A percentile compares a stretch with the other conserved stretches of the same genome.
Evolutionary conservation across 345 rosid species (phyloP).

Genomic region (Euphorbia peplus): DNA sequence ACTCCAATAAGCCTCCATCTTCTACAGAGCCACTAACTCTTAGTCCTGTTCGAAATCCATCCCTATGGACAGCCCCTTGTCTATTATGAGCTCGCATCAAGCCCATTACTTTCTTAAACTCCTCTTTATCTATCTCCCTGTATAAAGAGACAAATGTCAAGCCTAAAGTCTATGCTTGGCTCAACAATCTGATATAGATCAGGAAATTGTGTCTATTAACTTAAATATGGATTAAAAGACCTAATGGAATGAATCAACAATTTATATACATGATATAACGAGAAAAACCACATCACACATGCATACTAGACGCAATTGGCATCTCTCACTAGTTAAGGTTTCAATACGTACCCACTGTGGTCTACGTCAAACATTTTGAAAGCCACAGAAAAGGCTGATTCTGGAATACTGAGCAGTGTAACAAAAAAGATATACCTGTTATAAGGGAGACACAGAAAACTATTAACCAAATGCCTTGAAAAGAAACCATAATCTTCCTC

Average conservation of each 20-base stretch:
- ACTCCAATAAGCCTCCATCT: constrained; percentile 80
- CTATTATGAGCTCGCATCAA: constrained; percentile 84
- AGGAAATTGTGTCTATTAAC: not conserved
- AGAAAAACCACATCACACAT: not conserved
- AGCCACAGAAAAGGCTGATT: constrained; percentile 73
- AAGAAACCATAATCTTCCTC: not conserved
- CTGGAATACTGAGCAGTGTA: constrained; percentile 86
- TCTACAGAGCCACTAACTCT: constrained; percentile 62
- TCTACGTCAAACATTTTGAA: constrained; percentile 91
- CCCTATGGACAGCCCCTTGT: constrained; percentile 69
- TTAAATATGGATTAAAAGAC: not conserved
- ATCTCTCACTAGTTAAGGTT: constrained; percentile 3
- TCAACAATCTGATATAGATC: not conserved
- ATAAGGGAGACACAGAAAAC: constrained; percentile 14
- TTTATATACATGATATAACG: not conserved
- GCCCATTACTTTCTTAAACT: constrained; percentile 91
- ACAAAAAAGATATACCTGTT: constrained; percentile 90
- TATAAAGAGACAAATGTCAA: constrained; percentile 13
- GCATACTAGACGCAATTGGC: not conserved
- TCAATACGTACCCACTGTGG: constrained; percentile 64
- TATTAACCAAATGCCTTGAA: not conserved
- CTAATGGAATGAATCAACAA: not conserved
- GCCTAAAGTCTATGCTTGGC: not conserved
- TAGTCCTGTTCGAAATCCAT: constrained; percentile 64
- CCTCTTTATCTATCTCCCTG: constrained; percentile 78